Evolutionary conservation across 495 filamentous ascomycete genomes (phyloP).

Genomic region (Pyronema domesticum): DNA sequence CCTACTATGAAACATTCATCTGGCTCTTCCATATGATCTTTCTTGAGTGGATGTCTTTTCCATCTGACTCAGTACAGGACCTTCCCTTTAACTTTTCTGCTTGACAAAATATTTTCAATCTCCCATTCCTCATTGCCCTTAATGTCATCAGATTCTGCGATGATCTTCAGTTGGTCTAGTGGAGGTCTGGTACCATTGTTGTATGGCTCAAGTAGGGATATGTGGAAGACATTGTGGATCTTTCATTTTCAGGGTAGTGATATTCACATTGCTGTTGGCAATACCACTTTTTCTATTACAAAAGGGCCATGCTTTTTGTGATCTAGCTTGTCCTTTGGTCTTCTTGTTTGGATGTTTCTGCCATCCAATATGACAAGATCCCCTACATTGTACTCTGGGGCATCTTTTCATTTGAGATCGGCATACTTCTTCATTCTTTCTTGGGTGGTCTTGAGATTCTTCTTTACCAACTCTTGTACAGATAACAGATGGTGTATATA

Average conservation of each 20-base stretch:
- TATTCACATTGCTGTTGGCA: no score
- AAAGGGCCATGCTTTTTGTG: constrained; percentile 4
- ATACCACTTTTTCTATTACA: not conserved
- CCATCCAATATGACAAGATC: not conserved
- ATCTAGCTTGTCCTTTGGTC: not conserved
- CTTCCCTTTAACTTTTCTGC: no score
- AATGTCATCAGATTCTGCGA: not conserved
- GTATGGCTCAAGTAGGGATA: constrained; percentile 3
- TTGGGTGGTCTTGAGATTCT: not conserved
- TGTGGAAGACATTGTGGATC: constrained; percentile 11
- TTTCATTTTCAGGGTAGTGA: constrained; percentile 5
- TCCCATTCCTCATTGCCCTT: not conserved
- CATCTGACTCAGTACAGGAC: no score
- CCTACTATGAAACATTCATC: not conserved
- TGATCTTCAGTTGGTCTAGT: not conserved
- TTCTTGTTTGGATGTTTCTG: not conserved
- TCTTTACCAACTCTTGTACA: not conserved
- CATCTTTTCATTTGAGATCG: not conserved
- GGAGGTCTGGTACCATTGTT: not conserved
- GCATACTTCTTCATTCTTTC: not conserved
- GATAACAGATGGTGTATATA: not conserved
- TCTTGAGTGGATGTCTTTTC: no score
- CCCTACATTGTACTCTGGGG: not conserved
- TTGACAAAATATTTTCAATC: no score
- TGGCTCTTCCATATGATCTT: no score